Evolutionary conservation across 1,139 yeast genomes (phyloP).

Genomic region (Hemisphaericaspora xylanilytica): DNA sequence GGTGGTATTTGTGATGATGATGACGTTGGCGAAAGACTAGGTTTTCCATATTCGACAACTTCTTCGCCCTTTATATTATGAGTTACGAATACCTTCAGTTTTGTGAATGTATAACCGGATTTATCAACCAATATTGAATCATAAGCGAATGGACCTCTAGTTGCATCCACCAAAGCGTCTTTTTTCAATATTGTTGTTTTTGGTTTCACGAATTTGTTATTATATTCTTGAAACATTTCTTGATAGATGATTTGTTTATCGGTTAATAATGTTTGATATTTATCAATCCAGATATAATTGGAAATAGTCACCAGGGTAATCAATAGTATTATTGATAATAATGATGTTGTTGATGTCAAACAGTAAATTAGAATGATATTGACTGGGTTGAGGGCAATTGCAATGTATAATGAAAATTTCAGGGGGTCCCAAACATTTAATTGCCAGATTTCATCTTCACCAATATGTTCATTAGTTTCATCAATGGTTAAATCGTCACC

Average conservation of each 20-base stretch:
- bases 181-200: conserved; percentile 50
- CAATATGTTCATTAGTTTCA: conserved; percentile 15
- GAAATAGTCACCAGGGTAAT: conserved; percentile 37
- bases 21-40: not conserved
- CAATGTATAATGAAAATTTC: conserved; percentile 44
- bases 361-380: conserved; percentile 40
- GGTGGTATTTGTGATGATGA: not conserved
- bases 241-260: conserved; percentile 63
- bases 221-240: conserved; percentile 64
- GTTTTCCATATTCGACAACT: conserved; percentile 15
- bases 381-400: conserved; percentile 58
- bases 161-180: conserved; percentile 67
- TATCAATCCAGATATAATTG: conserved; percentile 35
- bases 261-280: conserved; percentile 47
- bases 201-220: conserved; percentile 65
- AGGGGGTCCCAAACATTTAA: conserved; percentile 62
- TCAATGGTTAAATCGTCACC: conserved; percentile 9
- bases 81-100: conserved; percentile 44
- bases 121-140: conserved; percentile 28
- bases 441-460: conserved; percentile 46
- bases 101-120: conserved; percentile 29
- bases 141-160: conserved; percentile 36
- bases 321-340: conserved; percentile 38
- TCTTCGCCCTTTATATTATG: conserved; percentile 46
- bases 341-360: conserved; percentile 29